These are phyloP conservation scores for Scutellaria galericulata DNA, from an alignment of 257 asterid species.

Conservation along the genomic window DNA sequence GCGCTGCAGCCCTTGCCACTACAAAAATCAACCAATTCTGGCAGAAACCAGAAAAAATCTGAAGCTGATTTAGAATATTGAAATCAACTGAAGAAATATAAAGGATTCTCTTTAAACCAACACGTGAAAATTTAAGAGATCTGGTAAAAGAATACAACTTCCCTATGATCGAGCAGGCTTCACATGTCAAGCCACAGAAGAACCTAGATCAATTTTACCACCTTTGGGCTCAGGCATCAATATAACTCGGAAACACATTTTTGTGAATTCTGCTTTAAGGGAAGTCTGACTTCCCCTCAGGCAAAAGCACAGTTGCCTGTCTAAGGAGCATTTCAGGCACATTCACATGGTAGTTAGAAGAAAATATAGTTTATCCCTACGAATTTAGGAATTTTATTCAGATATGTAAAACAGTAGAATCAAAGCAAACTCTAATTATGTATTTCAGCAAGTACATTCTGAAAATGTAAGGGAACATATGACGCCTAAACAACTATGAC, in stretches of 20 bases:
- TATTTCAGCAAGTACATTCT: constrained; percentile 43
- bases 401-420: constrained; percentile 32
- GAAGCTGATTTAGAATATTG: constrained; percentile 14
- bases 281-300: neutral
- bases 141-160: constrained; percentile 1
- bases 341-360: neutral
- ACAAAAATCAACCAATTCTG: constrained; percentile 7
- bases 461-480: constrained; percentile 30
- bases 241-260: neutral
- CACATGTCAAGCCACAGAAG: constrained; percentile 17
- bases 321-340: constrained; percentile 23
- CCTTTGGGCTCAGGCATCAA: constrained; percentile 17
- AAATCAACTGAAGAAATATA: constrained; percentile 11
- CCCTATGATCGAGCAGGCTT: constrained; percentile 25
- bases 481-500: constrained; percentile 40
- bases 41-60: constrained; percentile 34
- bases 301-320: constrained; percentile 25
- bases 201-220: constrained; percentile 7
- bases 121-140: constrained; percentile 9
- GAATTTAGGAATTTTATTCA: constrained; percentile 22
- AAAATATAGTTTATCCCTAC: neutral
- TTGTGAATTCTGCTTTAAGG: neutral
- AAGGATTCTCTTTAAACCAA: neutral
- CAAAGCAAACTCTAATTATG: constrained; percentile 35
- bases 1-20: constrained; percentile 24